Base-by-base conservation (phyloP, 257 asterid species). In the Verbascum thapsus region DNA sequence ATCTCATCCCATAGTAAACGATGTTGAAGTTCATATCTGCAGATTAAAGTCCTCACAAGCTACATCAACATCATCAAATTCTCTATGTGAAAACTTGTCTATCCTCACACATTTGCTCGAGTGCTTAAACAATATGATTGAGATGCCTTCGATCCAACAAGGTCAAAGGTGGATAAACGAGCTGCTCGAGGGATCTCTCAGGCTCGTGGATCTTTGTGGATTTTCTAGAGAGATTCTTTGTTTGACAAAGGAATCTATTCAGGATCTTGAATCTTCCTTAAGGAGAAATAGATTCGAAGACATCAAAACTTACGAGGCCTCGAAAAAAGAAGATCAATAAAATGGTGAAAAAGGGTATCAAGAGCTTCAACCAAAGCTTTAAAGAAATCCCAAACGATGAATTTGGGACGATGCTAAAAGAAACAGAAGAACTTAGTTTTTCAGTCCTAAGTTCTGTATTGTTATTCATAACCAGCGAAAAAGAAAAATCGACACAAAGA, bases 71-170 rank as follows among this genome's bases (percentile, higher is more conserved):
- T 49, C 77, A 19, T 51, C 81, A 10, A 58, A 73, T 26, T 57
- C 41, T 1, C 10, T 66, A 8, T 64, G 61, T 58, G 47, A 61
- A 40, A 54, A 22, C 38, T 62, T 80, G 68, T 68, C 74, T 41
- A 61, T 68, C 44, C 74, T 80, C n/a, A 58, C 8, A 64, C 47
- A 60, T 7, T 52, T 76, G 59, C 67, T 74, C 2, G 72, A 76
- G 39, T 26, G n/a, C 18, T 17, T 79, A 5, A 68, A 72, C 8
- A 68, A 66, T 23, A 17, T 63, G 15, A 75, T 70, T 58, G 78
- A 67, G 42, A 40, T 80, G 9, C 78, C 78, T n/a, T 55, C 52
- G 6, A 42, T 61, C 60, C 80, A 58, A 37, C 85, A 73, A 42
- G 35, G 12, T 19, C 51, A 26, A 7, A 63, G 45, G 42, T 50